Base-by-base conservation (phyloP, 140 eudicot species). In the Flaveria floridana region DNA sequence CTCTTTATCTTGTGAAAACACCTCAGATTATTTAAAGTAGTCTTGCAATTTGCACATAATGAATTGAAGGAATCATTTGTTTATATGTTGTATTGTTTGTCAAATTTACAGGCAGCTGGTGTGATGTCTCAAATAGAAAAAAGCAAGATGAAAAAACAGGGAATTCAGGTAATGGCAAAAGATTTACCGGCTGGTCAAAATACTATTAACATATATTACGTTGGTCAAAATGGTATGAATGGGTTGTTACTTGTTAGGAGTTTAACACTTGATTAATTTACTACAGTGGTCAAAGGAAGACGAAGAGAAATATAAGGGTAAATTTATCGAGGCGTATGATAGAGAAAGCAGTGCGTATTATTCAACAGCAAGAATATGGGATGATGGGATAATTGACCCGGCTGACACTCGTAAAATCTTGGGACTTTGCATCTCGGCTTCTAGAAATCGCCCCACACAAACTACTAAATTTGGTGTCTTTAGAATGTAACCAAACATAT, bases 281-380 rank as follows among this genome's bases (percentile, higher is more conserved):
- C 50, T 6, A 44, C 84, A 94, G 97, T 94, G 99, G 99, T 82
- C 92, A 72, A 81, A 83, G 34, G 96, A 87, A 50, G 97, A 91
- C 21, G 99, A 94, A 80, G 99, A 88, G 71, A 76, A 77, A 50
- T 88, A 88, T 82, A 87, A 84, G 80, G 85, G 81, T 2, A 82
- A 88, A 70, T 96, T 84, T 19, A 86, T 88, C 42, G 92, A 90
- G 79, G 96, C 95, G 52, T 94, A 88, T 50, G 97, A 94, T 7
- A 80, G 73, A 80, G 99, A 94, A 81, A 89, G 97, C 21, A 86
- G 85, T 78, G 89, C 99, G 0, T 94, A 91, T 77, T 94, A 90
- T 81, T 88, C 99, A 3, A 90, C 96, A 2, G 96, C 99, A 25
- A 85, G 99, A 66, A 87, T 94, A 74, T 94, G 99, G 99, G 99